These are phyloP conservation scores for Cupressus sempervirens DNA, from an alignment of 75 land plant species.

Conservation along the genomic window DNA sequence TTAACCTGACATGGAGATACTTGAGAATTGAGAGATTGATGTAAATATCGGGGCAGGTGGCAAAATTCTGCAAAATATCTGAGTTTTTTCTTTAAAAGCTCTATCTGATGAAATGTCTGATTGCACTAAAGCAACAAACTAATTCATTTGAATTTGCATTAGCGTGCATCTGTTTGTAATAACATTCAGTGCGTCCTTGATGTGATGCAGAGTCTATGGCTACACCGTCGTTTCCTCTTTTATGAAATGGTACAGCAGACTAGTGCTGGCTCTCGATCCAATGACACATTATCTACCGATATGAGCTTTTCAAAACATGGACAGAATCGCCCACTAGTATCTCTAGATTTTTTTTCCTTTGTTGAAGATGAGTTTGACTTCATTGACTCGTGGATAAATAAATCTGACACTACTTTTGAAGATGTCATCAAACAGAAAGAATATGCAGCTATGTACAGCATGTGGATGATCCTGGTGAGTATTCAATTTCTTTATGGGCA, in stretches of 20 bases:
- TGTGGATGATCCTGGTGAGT: slow-evolving; percentile 11
- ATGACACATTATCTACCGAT: not conserved
- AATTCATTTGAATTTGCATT: not conserved
- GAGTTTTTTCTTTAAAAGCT: not conserved
- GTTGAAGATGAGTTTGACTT: slow-evolving; percentile 2
- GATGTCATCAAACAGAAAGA: slow-evolving; percentile 4
- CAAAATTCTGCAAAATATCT: not conserved
- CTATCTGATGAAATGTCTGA: not conserved
- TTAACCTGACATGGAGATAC: not conserved
- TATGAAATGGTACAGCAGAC: slow-evolving; percentile 5
- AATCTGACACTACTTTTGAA: not conserved
- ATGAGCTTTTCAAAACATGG: not conserved
- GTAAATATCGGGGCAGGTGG: not conserved
- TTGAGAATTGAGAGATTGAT: not conserved
- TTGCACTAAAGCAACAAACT: not conserved
- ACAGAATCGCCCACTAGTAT: not conserved
- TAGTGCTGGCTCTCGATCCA: not conserved
- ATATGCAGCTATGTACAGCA: slow-evolving; percentile 9
- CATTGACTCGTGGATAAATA: not conserved
- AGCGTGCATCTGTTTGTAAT: not conserved
- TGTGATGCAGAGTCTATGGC: slow-evolving; percentile 9
- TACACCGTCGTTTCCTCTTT: slow-evolving; percentile 4
- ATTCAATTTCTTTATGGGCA: not conserved
- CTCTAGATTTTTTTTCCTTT: not conserved
- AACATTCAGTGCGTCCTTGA: not conserved